A percentile compares a stretch with the other conserved stretches of the same genome.
phyloP scores from a whole-genome alignment of 176 grass and related monocot species.

The Ampelocalamus luodianensis region DNA sequence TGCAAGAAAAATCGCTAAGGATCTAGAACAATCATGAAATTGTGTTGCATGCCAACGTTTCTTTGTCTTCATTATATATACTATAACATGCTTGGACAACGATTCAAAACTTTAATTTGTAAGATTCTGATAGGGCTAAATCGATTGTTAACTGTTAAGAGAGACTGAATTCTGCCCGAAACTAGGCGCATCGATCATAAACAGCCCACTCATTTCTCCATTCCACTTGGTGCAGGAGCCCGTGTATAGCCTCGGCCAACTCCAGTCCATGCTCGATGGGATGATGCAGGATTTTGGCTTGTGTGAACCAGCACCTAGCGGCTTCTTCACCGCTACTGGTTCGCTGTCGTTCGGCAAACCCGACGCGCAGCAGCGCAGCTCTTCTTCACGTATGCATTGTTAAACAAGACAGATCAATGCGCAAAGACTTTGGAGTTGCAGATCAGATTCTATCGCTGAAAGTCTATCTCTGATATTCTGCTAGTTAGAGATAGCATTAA shows the following conservation, averaged over 20 bases:
- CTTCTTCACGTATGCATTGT: slow-evolving; percentile 13
- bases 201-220: neutral
- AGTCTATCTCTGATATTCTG: too few species aligned
- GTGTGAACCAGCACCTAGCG: neutral
- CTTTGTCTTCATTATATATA: too few species aligned
- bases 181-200: neutral
- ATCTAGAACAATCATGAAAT: neutral
- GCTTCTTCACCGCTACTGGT: slow-evolving; percentile 21
- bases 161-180: neutral
- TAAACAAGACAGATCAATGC: too few species aligned
- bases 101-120: neutral
- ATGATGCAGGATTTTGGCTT: slow-evolving; percentile 60
- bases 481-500: too few species aligned
- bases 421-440: too few species aligned
- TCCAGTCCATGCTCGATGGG: slow-evolving; percentile 70
- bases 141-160: neutral
- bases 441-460: too few species aligned
- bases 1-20: neutral
- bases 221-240: slow-evolving; percentile 47
- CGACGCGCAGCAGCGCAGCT: neutral
- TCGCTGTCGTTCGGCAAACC: neutral
- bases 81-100: too few species aligned
- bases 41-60: too few species aligned
- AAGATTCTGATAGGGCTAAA: neutral
- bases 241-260: slow-evolving; percentile 62